Conservation (phyloP, 768 basidiomycete species). For the Trametes coccinea region DNA sequence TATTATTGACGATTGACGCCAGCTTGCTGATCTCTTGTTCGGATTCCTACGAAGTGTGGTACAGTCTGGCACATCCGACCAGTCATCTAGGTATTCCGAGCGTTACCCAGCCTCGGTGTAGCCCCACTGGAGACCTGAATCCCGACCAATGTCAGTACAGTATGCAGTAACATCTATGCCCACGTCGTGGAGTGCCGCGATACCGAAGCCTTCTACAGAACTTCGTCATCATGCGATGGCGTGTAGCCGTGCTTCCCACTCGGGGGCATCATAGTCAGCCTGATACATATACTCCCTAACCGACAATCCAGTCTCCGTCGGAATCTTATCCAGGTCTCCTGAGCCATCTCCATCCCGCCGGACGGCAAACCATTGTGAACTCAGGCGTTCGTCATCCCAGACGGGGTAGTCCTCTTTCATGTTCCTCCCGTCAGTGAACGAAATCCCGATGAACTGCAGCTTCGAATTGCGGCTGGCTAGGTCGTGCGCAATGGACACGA, state of each 20-base stretch:
- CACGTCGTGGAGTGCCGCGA: too few relatives aligned
- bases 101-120: too few relatives aligned
- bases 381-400: constrained; percentile 8
- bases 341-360: background rate
- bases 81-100: background rate
- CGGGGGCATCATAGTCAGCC: constrained; percentile 1
- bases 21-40: too few relatives aligned
- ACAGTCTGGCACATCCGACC: too few relatives aligned
- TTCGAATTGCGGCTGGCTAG: background rate
- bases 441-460: constrained; percentile 11
- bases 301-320: constrained; percentile 2
- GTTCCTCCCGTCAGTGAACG: constrained; percentile 4
- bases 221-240: background rate
- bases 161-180: background rate
- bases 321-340: background rate
- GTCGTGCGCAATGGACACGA: background rate
- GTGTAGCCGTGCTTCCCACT: background rate
- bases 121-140: too few relatives aligned
- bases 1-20: background rate
- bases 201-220: background rate
- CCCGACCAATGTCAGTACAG: too few relatives aligned
- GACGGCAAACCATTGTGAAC: constrained; percentile 3
- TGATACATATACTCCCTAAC: constrained; percentile 16
- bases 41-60: too few relatives aligned
- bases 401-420: constrained; percentile 12